Conservation (phyloP, 2,329 filamentous ascomycete genomes). For the Trichoderma atrobrunneum region DNA sequence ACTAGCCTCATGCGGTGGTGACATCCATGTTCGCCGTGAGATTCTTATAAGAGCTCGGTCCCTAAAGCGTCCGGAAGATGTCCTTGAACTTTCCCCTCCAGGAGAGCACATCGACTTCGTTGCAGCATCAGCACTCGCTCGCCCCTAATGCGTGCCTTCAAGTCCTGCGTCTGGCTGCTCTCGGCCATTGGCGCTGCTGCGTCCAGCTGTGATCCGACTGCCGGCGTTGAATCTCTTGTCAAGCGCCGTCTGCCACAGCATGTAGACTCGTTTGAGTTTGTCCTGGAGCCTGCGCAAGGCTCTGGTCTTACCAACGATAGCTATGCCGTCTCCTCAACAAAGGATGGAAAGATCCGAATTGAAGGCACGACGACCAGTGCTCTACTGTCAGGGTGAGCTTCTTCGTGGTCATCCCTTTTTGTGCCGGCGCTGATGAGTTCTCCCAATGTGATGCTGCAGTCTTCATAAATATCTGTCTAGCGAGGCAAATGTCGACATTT, state of each 20-base stretch:
- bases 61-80: not conserved
- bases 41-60: not conserved
- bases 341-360: slow-evolving; percentile 22
- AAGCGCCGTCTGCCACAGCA: slow-evolving; percentile 23
- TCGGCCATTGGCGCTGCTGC: slow-evolving; percentile 10
- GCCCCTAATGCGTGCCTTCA: not conserved
- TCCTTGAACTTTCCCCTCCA: not conserved
- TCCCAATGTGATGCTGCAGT: not conserved
- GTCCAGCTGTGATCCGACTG: not conserved
- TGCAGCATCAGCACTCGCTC: not conserved
- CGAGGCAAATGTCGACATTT: slow-evolving; percentile 24
- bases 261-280: slow-evolving; percentile 20
- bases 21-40: not conserved
- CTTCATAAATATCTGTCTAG: slow-evolving; percentile 24
- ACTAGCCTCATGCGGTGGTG: not conserved
- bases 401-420: not conserved
- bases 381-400: slow-evolving; percentile 20
- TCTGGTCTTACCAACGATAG: slow-evolving; percentile 14
- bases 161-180: slow-evolving; percentile 5
- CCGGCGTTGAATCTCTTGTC: slow-evolving; percentile 22
- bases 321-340: slow-evolving; percentile 20
- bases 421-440: not conserved
- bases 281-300: not conserved
- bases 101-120: not conserved
- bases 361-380: slow-evolving; percentile 22